Percentiles rank a stretch among this genome's conserved stretches.
These are phyloP conservation scores for Heliosperma pusillum DNA, from an alignment of 148 eudicot species.

Conservation along the genomic window DNA sequence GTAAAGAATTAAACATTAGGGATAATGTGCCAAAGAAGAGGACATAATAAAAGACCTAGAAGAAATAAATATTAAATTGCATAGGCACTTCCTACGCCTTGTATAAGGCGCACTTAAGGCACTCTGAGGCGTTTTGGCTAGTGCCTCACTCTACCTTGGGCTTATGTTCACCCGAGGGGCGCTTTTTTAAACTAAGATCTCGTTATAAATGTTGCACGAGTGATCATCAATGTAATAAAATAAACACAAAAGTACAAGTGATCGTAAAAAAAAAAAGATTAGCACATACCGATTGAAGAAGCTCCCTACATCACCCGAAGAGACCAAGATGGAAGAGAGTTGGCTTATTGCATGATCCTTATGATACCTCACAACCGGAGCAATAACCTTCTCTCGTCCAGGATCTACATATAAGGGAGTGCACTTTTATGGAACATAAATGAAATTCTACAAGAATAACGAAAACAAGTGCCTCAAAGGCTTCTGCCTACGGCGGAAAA, in stretches of 20 bases:
- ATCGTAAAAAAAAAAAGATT: constrained; percentile 1
- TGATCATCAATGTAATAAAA: constrained; percentile 1
- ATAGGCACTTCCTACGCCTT: background rate
- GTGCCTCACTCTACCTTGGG: background rate
- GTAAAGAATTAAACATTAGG: no score
- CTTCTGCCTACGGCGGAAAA: background rate
- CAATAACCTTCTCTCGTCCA: constrained; percentile 76
- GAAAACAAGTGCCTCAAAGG: background rate
- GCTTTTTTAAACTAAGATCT: background rate
- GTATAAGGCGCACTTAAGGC: background rate
- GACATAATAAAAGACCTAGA: no score
- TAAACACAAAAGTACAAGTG: constrained; percentile 10
- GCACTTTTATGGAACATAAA: background rate
- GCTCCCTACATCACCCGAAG: constrained; percentile 53
- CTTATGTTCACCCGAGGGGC: background rate
- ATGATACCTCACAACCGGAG: constrained; percentile 64
- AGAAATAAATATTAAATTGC: no score
- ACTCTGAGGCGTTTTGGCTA: background rate
- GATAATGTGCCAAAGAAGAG: no score
- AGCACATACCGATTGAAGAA: constrained; percentile 51
- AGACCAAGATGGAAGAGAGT: constrained; percentile 60
- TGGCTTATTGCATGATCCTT: constrained; percentile 36
- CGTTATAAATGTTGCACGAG: background rate
- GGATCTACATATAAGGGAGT: constrained; percentile 52
- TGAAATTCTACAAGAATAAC: background rate